Base-by-base conservation (phyloP, 495 filamentous ascomycete genomes). In the Lineolata rhizophorae region DNA sequence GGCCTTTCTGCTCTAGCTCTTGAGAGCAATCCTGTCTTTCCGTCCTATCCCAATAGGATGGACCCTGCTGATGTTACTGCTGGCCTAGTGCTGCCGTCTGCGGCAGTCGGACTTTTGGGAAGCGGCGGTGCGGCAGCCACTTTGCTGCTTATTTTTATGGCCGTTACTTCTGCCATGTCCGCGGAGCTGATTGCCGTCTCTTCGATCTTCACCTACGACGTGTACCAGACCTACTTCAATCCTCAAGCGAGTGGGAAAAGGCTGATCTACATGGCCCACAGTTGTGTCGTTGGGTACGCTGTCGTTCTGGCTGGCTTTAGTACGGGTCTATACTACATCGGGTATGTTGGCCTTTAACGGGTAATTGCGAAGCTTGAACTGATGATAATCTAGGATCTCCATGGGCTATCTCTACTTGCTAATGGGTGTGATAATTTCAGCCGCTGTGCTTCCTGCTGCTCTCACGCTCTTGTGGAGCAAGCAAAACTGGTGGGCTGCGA, bases 81-180 rank as follows among this genome's bases (percentile, higher is more conserved):
- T 3, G 85, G 85, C 13, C 60, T 95, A 2, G 83, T 92, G 14
- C 62, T 95, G 1, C 85, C 85, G 0, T 78, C 81, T 35, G 85
- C 82, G 2, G 75, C 85, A 1, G 77, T 91, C 31, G 78, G 83
- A n/a, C 51, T 95, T 3, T 64, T 93, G 15, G 85, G 85, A 2
- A 78, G 74, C 44, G 84, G 83, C 6, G 85, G 85, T 20, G 85
- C 85, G 2, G 73, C 70, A 16, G 78, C 69, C 17, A 81, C 80
- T 0, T 64, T 90, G 0, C 55, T 95, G 10, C 72, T 95, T 35
- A 69, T 94, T 32, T 94, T 95, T 60, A 91, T 94, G 79, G 85
- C 85, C 12, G 84, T 94, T 27, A 95, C 85, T 2, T 79, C 70
- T 8, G 84, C 85, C 8, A 78, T 73, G 31, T 92, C 83, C 10